A percentile compares a stretch with the other conserved stretches of the same genome.
Conservation (phyloP, 2,329 filamentous ascomycete genomes). For the Erysiphe neolycopersici region DNA sequence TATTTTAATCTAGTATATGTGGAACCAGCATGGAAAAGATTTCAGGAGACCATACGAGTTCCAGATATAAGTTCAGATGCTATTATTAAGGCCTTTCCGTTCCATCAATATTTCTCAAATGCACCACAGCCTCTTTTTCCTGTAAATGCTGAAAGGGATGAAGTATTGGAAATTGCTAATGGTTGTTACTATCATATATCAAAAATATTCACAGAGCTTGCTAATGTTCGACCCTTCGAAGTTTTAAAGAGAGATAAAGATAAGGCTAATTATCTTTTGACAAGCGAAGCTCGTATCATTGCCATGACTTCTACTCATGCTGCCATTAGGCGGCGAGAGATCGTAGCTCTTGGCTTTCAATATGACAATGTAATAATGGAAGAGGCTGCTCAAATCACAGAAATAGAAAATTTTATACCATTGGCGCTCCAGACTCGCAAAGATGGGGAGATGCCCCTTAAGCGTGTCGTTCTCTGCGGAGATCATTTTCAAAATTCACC, state of each 20-base stretch:
- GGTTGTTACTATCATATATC: constrained; percentile 76
- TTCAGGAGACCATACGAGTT: constrained; percentile 35
- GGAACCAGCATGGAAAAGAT: constrained; percentile 66
- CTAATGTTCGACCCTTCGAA: constrained; percentile 86
- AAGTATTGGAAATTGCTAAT: constrained; percentile 46
- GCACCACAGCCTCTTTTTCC: constrained; percentile 71
- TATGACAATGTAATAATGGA: constrained; percentile 98
- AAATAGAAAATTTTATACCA: constrained; percentile 91
- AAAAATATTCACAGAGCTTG: constrained; percentile 75
- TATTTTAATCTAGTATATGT: constrained; percentile 93
- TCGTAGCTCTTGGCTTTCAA: constrained; percentile 73
- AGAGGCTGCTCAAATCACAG: constrained; percentile 92
- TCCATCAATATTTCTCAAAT: constrained; percentile 64
- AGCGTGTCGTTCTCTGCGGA: constrained; percentile 75
- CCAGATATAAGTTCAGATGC: constrained; percentile 29
- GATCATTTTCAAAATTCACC: constrained; percentile 95
- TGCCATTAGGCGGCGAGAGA: constrained; percentile 77
- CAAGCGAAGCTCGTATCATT: constrained; percentile 88
- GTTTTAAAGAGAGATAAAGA: constrained; percentile 70
- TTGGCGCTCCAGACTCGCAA: constrained; percentile 68
- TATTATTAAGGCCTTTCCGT: constrained; percentile 56
- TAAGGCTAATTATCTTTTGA: constrained; percentile 84
- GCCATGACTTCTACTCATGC: constrained; percentile 98
- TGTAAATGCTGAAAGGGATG: constrained; percentile 31
- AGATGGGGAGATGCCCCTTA: constrained; percentile 45